Conservation (phyloP, 345 rosid species). For the Gossypioides kirkii region DNA sequence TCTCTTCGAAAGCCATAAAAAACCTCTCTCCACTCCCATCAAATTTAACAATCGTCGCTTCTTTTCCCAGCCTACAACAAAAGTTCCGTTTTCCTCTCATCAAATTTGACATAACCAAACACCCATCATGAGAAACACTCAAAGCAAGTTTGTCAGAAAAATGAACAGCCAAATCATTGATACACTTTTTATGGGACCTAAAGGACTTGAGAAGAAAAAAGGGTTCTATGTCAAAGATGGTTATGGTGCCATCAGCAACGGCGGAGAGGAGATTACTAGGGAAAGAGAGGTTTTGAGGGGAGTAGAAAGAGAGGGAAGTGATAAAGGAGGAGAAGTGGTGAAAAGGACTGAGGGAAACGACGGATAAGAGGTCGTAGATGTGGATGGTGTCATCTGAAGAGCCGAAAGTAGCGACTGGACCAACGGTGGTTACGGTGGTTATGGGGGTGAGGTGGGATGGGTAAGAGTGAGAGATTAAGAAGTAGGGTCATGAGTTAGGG, state of each 20-base stretch:
- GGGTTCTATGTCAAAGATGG: constrained; percentile 77
- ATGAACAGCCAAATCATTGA: constrained; percentile 70
- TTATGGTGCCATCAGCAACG: constrained; percentile 77
- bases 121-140: constrained; percentile 74
- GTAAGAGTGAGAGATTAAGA: constrained; percentile 56
- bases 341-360: constrained; percentile 78
- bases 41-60: constrained; percentile 60
- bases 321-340: constrained; percentile 61
- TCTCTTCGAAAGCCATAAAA: constrained; percentile 56
- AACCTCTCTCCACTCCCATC: constrained; percentile 58
- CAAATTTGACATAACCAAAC: constrained; percentile 79
- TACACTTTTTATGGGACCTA: constrained; percentile 54
- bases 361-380: constrained; percentile 72
- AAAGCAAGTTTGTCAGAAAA: constrained; percentile 79
- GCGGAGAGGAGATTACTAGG: constrained; percentile 88
- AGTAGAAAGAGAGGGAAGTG: constrained; percentile 74
- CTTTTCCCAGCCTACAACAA: constrained; percentile 66
- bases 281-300: constrained; percentile 62
- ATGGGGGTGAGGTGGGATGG: constrained; percentile 81
- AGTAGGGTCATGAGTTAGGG: constrained; percentile 30
- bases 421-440: constrained; percentile 69
- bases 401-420: constrained; percentile 79
- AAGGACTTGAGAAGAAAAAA: constrained; percentile 72
- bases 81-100: constrained; percentile 85
- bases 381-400: constrained; percentile 79